These are phyloP conservation scores for Pogostemon cablin DNA, from an alignment of 257 asterid species.

Conservation along the genomic window DNA sequence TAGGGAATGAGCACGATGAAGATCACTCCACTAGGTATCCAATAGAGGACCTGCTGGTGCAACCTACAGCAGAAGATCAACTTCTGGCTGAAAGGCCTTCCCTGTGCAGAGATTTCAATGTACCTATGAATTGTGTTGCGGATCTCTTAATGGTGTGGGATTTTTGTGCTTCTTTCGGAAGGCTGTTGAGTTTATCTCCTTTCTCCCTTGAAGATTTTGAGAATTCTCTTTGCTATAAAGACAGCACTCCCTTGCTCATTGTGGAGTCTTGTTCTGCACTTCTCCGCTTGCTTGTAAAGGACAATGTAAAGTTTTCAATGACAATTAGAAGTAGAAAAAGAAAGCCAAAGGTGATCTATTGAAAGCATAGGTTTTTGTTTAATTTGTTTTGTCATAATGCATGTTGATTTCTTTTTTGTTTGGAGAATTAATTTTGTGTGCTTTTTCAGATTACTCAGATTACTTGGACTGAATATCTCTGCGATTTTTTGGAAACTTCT, in stretches of 20 bases:
- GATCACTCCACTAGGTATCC: conserved; percentile 65
- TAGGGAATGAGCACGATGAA: conserved; percentile 54
- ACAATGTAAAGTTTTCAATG: conserved; percentile 55
- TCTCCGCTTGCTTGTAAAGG: conserved; percentile 75
- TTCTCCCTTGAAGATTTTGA: conserved; percentile 94
- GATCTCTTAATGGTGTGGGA: conserved; percentile 95
- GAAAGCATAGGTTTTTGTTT: neutral
- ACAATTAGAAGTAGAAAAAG: conserved; percentile 57
- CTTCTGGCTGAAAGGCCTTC: conserved; percentile 63
- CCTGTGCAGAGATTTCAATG: conserved; percentile 65
- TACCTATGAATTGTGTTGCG: conserved; percentile 85
- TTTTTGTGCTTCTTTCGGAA: conserved; percentile 78
- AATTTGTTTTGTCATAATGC: conserved; percentile 15
- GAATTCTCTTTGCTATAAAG: conserved; percentile 79
- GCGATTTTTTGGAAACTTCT: conserved; percentile 72
- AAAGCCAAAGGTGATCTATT: conserved; percentile 66
- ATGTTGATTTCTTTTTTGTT: conserved; percentile 18
- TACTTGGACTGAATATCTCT: conserved; percentile 78
- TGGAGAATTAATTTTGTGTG: conserved; percentile 6
- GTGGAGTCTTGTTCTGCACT: conserved; percentile 78
- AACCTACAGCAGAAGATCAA: conserved; percentile 64
- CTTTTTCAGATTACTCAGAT: conserved; percentile 61
- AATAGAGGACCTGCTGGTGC: conserved; percentile 78
- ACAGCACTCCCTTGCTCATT: conserved; percentile 68
- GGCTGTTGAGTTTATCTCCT: conserved; percentile 69